Evolutionary conservation across 192 early-diverging fungal species (phyloP).

Genomic region (Coemansia sp.): DNA sequence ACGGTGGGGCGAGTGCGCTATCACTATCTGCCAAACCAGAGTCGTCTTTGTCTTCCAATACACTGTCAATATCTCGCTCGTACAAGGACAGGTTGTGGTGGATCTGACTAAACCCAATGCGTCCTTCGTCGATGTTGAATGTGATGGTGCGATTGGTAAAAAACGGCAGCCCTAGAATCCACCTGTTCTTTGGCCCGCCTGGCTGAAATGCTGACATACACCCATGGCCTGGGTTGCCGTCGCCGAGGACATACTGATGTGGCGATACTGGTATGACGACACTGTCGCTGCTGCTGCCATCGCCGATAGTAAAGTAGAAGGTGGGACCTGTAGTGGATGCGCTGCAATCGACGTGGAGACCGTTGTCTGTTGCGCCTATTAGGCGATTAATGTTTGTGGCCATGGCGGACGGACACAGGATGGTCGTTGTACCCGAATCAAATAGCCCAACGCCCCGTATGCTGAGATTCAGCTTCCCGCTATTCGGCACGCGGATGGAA

Average conservation of each 20-base stretch:
- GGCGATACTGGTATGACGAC: constrained; percentile 23
- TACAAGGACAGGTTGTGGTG: not conserved
- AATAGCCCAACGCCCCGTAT: constrained; percentile 27
- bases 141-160: constrained; percentile 45
- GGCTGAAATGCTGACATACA: constrained; percentile 56
- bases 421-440: constrained; percentile 51
- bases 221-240: constrained; percentile 36
- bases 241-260: constrained; percentile 45
- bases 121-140: constrained; percentile 46
- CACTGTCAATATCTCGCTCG: not conserved
- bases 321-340: constrained; percentile 40
- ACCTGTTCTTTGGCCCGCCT: constrained; percentile 43
- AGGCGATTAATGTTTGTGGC: constrained; percentile 50
- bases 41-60: not conserved
- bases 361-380: constrained; percentile 45
- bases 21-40: not conserved
- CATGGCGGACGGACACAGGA: constrained; percentile 32
- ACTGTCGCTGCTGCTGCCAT: not conserved
- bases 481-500: constrained; percentile 2
- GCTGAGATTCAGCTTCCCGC: constrained; percentile 6
- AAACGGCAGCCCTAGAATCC: constrained; percentile 51
- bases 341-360: constrained; percentile 37
- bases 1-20: not conserved
- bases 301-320: constrained; percentile 26
- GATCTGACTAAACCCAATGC: constrained; percentile 31